Evolutionary conservation across 768 basidiomycete species (phyloP).

Genomic region (Trametes cinnabarina): DNA sequence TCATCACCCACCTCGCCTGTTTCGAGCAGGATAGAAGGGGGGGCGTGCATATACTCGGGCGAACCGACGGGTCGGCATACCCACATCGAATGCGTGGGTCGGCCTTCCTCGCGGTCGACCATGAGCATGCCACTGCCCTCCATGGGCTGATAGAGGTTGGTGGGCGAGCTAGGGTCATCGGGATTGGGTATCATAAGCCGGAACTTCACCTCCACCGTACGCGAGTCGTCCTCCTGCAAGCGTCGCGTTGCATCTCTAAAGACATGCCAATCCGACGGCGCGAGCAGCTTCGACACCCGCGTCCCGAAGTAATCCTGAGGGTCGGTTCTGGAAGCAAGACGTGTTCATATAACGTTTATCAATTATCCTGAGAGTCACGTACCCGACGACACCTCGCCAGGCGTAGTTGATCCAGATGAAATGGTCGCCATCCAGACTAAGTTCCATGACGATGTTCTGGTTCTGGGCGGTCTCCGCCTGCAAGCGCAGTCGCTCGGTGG

Average conservation of each 20-base stretch:
- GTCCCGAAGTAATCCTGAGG: conserved; percentile 75
- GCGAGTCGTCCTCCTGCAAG: conserved; percentile 87
- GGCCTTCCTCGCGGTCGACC: conserved; percentile 85
- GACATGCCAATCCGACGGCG: conserved; percentile 74
- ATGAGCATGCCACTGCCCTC: conserved; percentile 99
- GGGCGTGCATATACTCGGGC: conserved; percentile 65
- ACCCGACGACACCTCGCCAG: conserved; percentile 92
- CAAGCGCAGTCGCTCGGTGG: conserved; percentile 82
- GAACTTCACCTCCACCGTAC: conserved; percentile 91
- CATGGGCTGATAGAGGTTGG: conserved; percentile 73
- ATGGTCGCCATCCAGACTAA: conserved; percentile 90
- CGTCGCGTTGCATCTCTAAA: conserved; percentile 86
- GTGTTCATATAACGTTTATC: background rate
- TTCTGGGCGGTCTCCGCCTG: conserved; percentile 95
- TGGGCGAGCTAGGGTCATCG: conserved; percentile 49
- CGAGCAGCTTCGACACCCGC: conserved; percentile 79
- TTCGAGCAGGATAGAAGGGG: conserved; percentile 60
- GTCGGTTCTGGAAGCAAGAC: conserved; percentile 57
- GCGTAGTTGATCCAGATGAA: conserved; percentile 96
- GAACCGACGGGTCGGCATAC: conserved; percentile 81
- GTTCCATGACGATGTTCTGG: conserved; percentile 94
- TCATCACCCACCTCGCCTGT: conserved; percentile 41
- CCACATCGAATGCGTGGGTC: conserved; percentile 97
- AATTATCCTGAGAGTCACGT: conserved; percentile 30
- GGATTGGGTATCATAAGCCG: conserved; percentile 70